Percentiles rank a stretch among this genome's conserved stretches.
These are phyloP conservation scores for Anisogramma anomala DNA, from an alignment of 2,329 filamentous ascomycete species.

Conservation along the genomic window DNA sequence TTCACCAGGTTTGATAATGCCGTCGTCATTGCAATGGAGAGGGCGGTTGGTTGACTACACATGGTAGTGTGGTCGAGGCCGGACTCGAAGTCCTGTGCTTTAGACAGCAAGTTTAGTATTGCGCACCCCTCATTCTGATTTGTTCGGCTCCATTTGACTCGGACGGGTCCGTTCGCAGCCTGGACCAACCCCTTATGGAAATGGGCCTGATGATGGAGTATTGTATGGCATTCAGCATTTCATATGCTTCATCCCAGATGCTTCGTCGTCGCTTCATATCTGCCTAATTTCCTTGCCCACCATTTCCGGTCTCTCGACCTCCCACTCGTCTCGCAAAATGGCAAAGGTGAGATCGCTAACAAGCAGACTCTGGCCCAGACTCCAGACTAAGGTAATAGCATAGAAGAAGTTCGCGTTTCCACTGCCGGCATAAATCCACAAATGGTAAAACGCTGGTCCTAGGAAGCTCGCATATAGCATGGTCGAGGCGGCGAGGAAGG, in stretches of 20 bases:
- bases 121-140: too few relatives aligned
- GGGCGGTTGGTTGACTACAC: not conserved
- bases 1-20: constrained; percentile 18
- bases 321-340: constrained; percentile 83
- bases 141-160: too few relatives aligned
- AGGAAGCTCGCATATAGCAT: constrained; percentile 81
- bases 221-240: not conserved
- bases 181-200: too few relatives aligned
- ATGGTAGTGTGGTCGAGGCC: too few relatives aligned
- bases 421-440: constrained; percentile 97
- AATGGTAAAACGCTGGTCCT: constrained; percentile 87
- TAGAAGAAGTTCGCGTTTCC: constrained; percentile 99
- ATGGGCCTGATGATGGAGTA: too few relatives aligned
- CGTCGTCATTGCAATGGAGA: constrained; percentile 15
- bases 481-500: constrained; percentile 72
- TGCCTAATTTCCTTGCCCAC: constrained; percentile 77
- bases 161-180: too few relatives aligned
- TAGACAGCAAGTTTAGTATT: too few relatives aligned
- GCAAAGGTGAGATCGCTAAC: constrained; percentile 84
- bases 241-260: too few relatives aligned
- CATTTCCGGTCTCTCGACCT: constrained; percentile 82
- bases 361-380: constrained; percentile 73
- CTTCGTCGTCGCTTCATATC: constrained; percentile 40
- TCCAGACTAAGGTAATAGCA: constrained; percentile 98
- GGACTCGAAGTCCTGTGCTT: too few relatives aligned